These are phyloP conservation scores for Globisporangium ultimum DNA, from an alignment of 352 stramenopile genomes.

Conservation along the genomic window DNA sequence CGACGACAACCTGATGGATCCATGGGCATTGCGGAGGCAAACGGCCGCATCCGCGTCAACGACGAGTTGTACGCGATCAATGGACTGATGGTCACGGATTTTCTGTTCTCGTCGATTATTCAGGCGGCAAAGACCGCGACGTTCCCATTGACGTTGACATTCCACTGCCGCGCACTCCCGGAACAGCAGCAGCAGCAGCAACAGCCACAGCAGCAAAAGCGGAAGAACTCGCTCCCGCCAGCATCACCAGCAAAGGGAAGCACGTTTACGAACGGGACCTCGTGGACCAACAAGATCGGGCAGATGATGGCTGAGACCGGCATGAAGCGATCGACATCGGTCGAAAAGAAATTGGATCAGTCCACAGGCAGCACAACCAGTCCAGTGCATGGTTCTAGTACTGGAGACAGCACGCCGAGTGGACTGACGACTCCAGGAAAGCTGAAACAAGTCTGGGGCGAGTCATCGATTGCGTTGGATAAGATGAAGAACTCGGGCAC, in stretches of 20 bases:
- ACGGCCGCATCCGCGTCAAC: constrained; percentile 45
- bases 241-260: constrained; percentile 37
- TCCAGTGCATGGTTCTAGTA: constrained; percentile 8
- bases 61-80: constrained; percentile 78
- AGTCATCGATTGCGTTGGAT: constrained; percentile 41
- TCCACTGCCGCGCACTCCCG: constrained; percentile 30
- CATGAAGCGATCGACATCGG: constrained; percentile 51
- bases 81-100: constrained; percentile 43
- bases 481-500: constrained; percentile 58
- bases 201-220: background rate
- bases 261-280: constrained; percentile 9
- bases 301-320: constrained; percentile 30
- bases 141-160: constrained; percentile 70
- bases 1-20: constrained; percentile 48
- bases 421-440: constrained; percentile 25
- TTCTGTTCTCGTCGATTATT: constrained; percentile 66
- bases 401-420: constrained; percentile 18
- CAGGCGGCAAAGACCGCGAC: constrained; percentile 51
- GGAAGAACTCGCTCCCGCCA: constrained; percentile 16
- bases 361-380: constrained; percentile 13
- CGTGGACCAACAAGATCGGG: constrained; percentile 48
- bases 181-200: background rate
- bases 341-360: constrained; percentile 36
- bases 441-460: constrained; percentile 26
- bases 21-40: constrained; percentile 54